phyloP scores from a whole-genome alignment of 2,329 filamentous ascomycete genomes.

The Hypoxylon sp. region DNA sequence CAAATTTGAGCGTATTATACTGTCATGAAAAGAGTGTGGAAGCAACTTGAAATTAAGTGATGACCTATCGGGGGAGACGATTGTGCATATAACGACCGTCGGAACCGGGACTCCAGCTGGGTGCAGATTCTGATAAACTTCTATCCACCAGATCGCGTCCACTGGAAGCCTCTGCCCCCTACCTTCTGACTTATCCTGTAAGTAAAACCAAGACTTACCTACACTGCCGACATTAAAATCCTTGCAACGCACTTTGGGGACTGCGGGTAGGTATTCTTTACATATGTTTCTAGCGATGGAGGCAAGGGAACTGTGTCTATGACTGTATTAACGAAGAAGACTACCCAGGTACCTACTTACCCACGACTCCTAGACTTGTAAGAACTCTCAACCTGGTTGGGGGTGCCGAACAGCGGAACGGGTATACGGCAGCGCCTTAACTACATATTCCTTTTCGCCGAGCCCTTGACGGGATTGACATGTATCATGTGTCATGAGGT shows the following conservation, averaged over 20 bases:
- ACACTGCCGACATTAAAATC: not conserved
- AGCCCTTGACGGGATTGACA: not conserved
- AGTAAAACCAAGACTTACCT: not conserved
- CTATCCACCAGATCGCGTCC: too few relatives aligned
- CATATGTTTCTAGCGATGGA: too few relatives aligned
- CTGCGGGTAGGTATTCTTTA: not conserved
- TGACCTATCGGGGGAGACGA: not conserved
- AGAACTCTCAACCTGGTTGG: too few relatives aligned
- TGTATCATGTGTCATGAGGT: not conserved
- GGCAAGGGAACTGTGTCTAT: too few relatives aligned
- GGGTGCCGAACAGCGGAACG: not conserved
- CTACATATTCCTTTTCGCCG: not conserved
- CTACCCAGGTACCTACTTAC: too few relatives aligned
- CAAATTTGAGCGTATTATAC: not conserved
- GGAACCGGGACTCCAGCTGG: not conserved
- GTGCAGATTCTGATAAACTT: not conserved
- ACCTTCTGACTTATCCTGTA: not conserved
- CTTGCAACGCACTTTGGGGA: too few relatives aligned
- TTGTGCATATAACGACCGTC: not conserved
- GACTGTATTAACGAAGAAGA: too few relatives aligned
- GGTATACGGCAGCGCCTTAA: not conserved
- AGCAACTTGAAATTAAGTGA: not conserved
- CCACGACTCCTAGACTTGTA: too few relatives aligned
- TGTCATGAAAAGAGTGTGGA: not conserved
- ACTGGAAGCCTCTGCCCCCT: too few relatives aligned